phyloP scores from a whole-genome alignment of 2,329 filamentous ascomycete species.

The Emmonsiellopsis sp. region DNA sequence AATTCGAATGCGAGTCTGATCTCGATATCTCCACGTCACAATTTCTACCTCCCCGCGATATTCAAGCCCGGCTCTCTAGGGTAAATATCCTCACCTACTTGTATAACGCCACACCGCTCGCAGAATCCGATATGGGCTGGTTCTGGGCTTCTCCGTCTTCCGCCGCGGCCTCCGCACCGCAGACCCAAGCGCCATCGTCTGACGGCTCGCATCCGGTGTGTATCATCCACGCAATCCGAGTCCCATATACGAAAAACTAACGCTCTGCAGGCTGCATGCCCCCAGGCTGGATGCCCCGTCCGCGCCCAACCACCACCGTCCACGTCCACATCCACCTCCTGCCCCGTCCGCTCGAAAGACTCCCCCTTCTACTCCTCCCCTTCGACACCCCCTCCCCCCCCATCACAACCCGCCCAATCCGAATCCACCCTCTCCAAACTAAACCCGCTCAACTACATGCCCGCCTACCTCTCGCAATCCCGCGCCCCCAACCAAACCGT shows the following conservation, averaged over 20 bases:
- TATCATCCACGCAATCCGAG: constrained; percentile 4
- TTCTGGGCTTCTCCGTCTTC: constrained; percentile 53
- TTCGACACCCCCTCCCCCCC: constrained; percentile 22
- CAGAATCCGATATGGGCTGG: constrained; percentile 49
- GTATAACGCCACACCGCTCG: too few relatives aligned
- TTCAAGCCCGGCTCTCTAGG: too few relatives aligned
- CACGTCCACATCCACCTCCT: constrained; percentile 25
- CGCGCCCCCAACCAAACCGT: constrained; percentile 63
- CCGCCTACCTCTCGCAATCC: constrained; percentile 70
- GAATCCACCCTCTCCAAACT: constrained; percentile 53
- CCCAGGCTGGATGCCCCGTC: not conserved
- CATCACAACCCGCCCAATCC: constrained; percentile 22
- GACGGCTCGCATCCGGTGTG: constrained; percentile 48
- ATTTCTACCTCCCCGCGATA: too few relatives aligned
- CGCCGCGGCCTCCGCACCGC: constrained; percentile 29
- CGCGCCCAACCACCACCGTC: constrained; percentile 15
- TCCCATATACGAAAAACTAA: constrained; percentile 4
- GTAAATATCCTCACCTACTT: too few relatives aligned
- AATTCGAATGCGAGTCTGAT: too few relatives aligned
- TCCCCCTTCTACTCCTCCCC: constrained; percentile 36
- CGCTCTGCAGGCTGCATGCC: not conserved
- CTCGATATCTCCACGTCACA: too few relatives aligned
- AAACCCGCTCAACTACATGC: constrained; percentile 93
- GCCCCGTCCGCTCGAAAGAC: constrained; percentile 42
- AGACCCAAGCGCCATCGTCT: constrained; percentile 39